Percentiles rank a stretch among this genome's conserved stretches.
phyloP scores from a whole-genome alignment of 2,329 filamentous ascomycete genomes.

The Diaporthe citrichinensis region DNA sequence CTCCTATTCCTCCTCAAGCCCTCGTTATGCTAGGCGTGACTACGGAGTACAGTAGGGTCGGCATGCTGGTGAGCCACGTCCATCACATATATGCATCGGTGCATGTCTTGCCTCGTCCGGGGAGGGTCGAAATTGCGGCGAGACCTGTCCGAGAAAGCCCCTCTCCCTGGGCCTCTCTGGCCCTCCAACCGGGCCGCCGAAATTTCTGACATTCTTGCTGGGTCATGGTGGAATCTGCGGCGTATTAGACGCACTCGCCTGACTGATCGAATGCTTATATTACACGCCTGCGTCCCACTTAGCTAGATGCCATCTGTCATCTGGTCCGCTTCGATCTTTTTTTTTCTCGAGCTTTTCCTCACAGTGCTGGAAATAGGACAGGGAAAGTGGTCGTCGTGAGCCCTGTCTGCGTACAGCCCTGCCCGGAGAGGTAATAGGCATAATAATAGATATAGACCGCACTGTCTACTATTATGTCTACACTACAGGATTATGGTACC shows the following conservation, averaged over 20 bases:
- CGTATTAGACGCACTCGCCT: conserved; percentile 27
- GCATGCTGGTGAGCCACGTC: background rate
- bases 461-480: background rate
- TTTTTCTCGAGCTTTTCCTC: background rate
- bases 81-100: conserved; percentile 3
- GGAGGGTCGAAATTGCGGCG: conserved; percentile 25
- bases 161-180: conserved; percentile 5
- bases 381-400: background rate
- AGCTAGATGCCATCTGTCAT: conserved; percentile 26
- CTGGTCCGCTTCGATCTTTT: conserved; percentile 13
- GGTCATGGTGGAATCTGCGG: conserved; percentile 31
- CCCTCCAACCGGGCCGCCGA: background rate
- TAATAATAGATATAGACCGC: background rate
- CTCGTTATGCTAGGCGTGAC: background rate
- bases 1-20: background rate
- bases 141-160: conserved; percentile 24
- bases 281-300: conserved; percentile 37
- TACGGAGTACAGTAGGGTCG: background rate
- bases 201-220: conserved; percentile 34
- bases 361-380: conserved; percentile 31
- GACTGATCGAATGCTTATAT: conserved; percentile 30
- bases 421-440: background rate
- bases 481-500: background rate
- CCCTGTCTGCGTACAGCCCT: conserved; percentile 10
- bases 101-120: conserved; percentile 11